A percentile compares a stretch with the other conserved stretches of the same genome.
Evolutionary conservation across 495 filamentous ascomycete species (phyloP).

Genomic region (Sphaerosporella brunnea): DNA sequence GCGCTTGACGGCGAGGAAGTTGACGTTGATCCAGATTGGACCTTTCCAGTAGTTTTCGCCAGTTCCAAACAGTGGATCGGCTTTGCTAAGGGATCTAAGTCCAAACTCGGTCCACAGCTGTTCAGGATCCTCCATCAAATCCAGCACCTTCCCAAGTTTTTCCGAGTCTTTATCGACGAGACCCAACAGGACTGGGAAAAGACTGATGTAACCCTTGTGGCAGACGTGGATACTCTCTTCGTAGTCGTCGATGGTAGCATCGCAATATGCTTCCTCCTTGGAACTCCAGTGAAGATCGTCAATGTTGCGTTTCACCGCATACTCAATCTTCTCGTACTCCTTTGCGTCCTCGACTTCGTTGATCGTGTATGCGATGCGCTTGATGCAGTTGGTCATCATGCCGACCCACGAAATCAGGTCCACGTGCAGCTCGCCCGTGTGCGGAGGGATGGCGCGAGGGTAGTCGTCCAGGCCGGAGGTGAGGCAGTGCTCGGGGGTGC

Average conservation of each 20-base stretch:
- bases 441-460: conserved; percentile 84
- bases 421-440: conserved; percentile 90
- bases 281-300: conserved; percentile 88
- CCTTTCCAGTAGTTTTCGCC: conserved; percentile 95
- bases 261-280: conserved; percentile 65
- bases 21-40: conserved; percentile 94
- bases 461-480: conserved; percentile 94
- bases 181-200: conserved; percentile 81
- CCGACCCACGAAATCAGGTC: conserved; percentile 95
- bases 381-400: conserved; percentile 68
- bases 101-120: conserved; percentile 78
- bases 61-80: conserved; percentile 65
- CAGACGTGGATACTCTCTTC: conserved; percentile 82
- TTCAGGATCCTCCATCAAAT: conserved; percentile 59
- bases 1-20: conserved; percentile 68
- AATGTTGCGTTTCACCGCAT: conserved; percentile 69
- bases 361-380: conserved; percentile 55
- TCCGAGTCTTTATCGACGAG: conserved; percentile 55
- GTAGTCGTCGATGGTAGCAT: conserved; percentile 87
- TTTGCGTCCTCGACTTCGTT: conserved; percentile 56
- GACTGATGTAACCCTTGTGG: conserved; percentile 88
- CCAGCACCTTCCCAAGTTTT: conserved; percentile 52
- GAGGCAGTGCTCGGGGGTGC: conserved; percentile 66
- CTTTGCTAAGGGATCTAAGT: conserved; percentile 71
- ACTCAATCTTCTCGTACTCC: conserved; percentile 52